Evolutionary conservation across 2,329 filamentous ascomycete species (phyloP), one percentile per base, ranked within the genome.

Genomic region (Penicillium nordicum): DNA sequence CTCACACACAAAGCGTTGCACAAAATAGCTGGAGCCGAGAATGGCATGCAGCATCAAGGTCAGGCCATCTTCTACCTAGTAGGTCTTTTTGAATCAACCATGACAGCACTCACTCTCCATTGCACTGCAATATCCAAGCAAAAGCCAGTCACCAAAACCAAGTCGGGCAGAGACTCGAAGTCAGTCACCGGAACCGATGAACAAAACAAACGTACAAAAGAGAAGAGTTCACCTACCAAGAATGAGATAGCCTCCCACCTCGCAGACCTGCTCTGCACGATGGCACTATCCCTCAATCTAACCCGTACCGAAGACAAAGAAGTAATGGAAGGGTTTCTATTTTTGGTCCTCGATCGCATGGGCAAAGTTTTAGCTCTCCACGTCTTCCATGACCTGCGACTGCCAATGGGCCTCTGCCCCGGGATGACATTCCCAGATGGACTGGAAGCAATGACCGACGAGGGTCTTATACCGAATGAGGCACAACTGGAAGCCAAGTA

Each of bases 291-390:
- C 6, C 61, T 75, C 10, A 66, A 74, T 43, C 43, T 62, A 8
- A 45, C 57, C 1, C 61, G 62, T 43, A 16, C 57, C 23, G 64
- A 64, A 14, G 71, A 76, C 25, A 63, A 65, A 21, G 62, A 70
- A 16, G 55, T 78, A 5, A 62, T 79, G 16, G 78, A 79, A 64
- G 77, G 77, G 0, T 71, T 75, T 29, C 61, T 79, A 8, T 76
- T 66, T 43, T 49, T 71, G 10, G 53, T 76, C 5, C 61, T 79
- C 1, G 60, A 69, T 32, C 72, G 76, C 10, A 69, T 76, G 14
- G 78, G 77, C 0, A 71, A 68, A 29, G 55, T 78, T 21, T 61
- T 80, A 6, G 72, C 72, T 11, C 58, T 74, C 1, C 71, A 74
- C 4, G 65, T 72, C 6, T 79, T 79, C 56, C 65, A 69, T 14